These are phyloP conservation scores for Erodium trifolium DNA, from an alignment of 441 rosid species.

Conservation along the genomic window DNA sequence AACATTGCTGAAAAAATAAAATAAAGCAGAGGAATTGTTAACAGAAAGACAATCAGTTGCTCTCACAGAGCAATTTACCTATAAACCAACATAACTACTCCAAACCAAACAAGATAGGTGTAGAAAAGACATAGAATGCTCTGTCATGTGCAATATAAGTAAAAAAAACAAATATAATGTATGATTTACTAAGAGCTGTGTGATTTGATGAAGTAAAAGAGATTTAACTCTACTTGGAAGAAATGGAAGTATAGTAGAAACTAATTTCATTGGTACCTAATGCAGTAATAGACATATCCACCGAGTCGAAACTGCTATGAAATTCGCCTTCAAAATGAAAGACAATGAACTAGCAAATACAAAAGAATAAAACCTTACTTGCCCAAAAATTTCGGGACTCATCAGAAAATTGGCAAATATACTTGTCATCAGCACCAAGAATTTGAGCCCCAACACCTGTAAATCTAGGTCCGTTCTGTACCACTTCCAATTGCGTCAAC, in stretches of 20 bases:
- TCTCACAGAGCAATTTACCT: too few relatives aligned
- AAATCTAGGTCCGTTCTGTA: conserved; percentile 56
- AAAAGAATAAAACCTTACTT: conserved; percentile 38
- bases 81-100: not conserved
- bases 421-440: conserved; percentile 83
- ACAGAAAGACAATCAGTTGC: not conserved
- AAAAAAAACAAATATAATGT: not conserved
- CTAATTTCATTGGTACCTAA: not conserved
- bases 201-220: not conserved
- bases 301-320: not conserved
- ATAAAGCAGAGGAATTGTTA: not conserved
- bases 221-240: not conserved
- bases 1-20: conserved; percentile 1
- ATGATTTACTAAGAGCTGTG: not conserved
- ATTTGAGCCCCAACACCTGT: conserved; percentile 92
- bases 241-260: not conserved
- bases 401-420: conserved; percentile 54
- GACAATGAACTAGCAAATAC: not conserved
- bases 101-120: too few relatives aligned
- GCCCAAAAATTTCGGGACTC: conserved; percentile 87
- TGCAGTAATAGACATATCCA: conserved; percentile 1
- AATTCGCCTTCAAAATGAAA: not conserved
- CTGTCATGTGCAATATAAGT: not conserved
- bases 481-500: conserved; percentile 44
- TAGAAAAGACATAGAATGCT: not conserved